A percentile compares a stretch with the other conserved stretches of the same genome.
These are phyloP conservation scores for Trichoderma asperelloides DNA, from an alignment of 495 filamentous ascomycete species.

Conservation along the genomic window DNA sequence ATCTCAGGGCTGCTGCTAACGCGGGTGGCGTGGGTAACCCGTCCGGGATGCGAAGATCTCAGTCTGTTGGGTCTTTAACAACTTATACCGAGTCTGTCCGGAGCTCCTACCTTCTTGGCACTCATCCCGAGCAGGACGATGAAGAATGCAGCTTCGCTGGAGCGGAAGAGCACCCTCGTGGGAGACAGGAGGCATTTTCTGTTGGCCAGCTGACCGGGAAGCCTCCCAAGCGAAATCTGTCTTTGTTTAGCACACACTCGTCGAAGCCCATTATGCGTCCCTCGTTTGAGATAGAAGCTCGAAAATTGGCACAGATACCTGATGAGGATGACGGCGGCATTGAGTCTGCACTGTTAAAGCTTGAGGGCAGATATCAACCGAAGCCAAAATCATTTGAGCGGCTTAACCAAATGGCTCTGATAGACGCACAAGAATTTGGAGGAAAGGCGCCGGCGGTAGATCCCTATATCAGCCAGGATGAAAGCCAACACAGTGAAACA, in stretches of 20 bases:
- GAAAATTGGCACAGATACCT: slow-evolving; percentile 78
- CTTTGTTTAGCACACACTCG: slow-evolving; percentile 65
- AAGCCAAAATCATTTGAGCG: slow-evolving; percentile 20
- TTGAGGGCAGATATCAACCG: slow-evolving; percentile 75
- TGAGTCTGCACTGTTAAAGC: slow-evolving; percentile 81
- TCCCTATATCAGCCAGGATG: slow-evolving; percentile 10
- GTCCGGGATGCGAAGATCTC: slow-evolving; percentile 44
- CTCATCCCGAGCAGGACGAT: slow-evolving; percentile 9
- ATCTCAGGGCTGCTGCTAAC: slow-evolving; percentile 71
- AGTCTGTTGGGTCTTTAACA: slow-evolving; percentile 62
- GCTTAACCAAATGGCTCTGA: background rate
- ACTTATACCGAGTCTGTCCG: slow-evolving; percentile 60
- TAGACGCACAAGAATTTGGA: background rate
- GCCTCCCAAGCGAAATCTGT: slow-evolving; percentile 36
- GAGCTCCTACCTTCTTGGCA: slow-evolving; percentile 46
- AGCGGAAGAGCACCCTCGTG: background rate
- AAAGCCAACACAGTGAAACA: background rate
- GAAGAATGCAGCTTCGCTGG: background rate
- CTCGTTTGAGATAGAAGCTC: slow-evolving; percentile 85
- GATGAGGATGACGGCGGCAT: slow-evolving; percentile 89
- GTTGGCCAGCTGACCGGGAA: slow-evolving; percentile 48
- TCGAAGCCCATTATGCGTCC: slow-evolving; percentile 69
- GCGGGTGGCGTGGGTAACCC: slow-evolving; percentile 55
- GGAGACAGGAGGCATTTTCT: slow-evolving; percentile 38
- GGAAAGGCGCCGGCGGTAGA: slow-evolving; percentile 12